Conservation (phyloP, 805 yeast species). For the Candida qinlingensis region DNA sequence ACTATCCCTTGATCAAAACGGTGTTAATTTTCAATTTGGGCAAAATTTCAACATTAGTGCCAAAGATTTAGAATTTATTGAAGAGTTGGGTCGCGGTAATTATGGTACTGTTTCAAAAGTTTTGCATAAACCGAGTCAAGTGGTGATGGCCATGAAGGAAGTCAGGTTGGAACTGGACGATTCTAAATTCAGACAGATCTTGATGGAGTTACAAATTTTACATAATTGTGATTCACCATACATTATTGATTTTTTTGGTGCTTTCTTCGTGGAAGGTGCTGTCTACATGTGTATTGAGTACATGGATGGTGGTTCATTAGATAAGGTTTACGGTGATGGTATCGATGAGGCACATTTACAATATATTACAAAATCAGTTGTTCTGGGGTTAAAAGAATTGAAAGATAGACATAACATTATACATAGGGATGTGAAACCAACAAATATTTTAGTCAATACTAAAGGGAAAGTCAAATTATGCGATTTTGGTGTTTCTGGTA, state of each 20-base stretch:
- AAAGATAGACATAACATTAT: conserved; percentile 90
- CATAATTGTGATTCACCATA: conserved; percentile 88
- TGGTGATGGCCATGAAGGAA: conserved; percentile 96
- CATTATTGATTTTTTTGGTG: conserved; percentile 95
- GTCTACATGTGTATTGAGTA: conserved; percentile 97
- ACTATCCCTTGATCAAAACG: conserved; percentile 85
- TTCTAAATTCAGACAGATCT: conserved; percentile 85
- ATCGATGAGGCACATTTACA: conserved; percentile 78
- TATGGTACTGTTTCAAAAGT: conserved; percentile 95
- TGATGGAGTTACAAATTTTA: conserved; percentile 92
- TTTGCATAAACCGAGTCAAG: conserved; percentile 85
- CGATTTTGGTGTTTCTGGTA: conserved; percentile 96
- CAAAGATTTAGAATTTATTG: conserved; percentile 76
- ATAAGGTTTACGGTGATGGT: conserved; percentile 72
- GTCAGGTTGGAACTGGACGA: conserved; percentile 91
- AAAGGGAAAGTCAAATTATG: conserved; percentile 85
- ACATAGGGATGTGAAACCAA: conserved; percentile 96
- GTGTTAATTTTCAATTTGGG: conserved; percentile 87
- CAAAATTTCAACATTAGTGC: conserved; percentile 79
- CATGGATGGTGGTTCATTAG: conserved; percentile 95
- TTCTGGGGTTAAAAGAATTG: conserved; percentile 73
- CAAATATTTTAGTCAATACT: conserved; percentile 80
- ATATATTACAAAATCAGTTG: conserved; percentile 71
- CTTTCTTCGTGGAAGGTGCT: conserved; percentile 95
- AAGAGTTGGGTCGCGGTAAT: conserved; percentile 92